These are phyloP conservation scores for Trichoderma atroviride DNA, from an alignment of 2,329 filamentous ascomycete genomes.

Conservation along the genomic window DNA sequence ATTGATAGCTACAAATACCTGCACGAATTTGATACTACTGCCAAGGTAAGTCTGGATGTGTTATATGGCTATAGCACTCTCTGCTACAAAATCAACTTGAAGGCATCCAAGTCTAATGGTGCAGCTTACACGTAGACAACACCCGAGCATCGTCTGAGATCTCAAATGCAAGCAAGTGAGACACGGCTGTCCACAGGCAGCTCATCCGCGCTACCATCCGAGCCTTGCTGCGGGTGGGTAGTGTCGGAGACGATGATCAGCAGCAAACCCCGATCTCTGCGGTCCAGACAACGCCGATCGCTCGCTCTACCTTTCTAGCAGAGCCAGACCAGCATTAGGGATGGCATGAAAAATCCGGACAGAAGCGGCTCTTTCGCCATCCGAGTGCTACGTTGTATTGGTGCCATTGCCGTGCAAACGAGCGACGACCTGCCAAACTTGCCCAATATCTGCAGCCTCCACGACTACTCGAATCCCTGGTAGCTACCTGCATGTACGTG, in stretches of 20 bases:
- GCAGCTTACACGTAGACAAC: neutral
- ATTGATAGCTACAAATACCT: neutral
- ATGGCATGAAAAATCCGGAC: neutral
- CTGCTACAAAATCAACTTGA: neutral
- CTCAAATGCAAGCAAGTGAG: neutral
- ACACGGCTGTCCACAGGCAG: neutral
- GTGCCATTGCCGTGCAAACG: neutral
- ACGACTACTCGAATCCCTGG: neutral
- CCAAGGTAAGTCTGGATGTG: too few species aligned
- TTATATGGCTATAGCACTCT: neutral
- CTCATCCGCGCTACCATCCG: neutral
- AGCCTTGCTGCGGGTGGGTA: slow-evolving; percentile 2
- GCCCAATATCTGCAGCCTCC: neutral
- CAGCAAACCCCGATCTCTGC: slow-evolving; percentile 12
- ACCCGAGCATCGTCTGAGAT: neutral
- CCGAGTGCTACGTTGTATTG: neutral
- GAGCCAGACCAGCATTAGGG: neutral
- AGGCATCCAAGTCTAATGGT: neutral
- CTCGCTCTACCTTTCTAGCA: neutral
- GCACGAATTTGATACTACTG: too few species aligned
- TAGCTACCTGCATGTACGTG: neutral
- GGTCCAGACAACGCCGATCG: slow-evolving; percentile 15
- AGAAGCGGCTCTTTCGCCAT: neutral
- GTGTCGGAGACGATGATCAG: slow-evolving; percentile 13
- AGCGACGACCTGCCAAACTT: neutral